These are phyloP conservation scores for Penicillium odoratum DNA, from an alignment of 495 filamentous ascomycete species.

Conservation along the genomic window DNA sequence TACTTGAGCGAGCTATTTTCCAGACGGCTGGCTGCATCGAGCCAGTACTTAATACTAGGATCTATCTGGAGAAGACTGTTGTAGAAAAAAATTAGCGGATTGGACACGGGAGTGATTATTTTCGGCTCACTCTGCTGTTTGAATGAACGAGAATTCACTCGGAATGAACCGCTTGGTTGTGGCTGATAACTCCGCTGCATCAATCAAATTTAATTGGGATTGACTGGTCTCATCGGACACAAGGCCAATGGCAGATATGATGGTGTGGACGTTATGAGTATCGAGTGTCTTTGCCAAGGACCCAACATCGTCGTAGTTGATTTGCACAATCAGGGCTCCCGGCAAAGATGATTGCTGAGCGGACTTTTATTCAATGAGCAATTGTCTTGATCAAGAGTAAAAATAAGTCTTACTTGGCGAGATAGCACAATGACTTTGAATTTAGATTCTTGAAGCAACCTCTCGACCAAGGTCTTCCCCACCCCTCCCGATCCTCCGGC, in stretches of 20 bases:
- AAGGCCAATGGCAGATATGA: slow-evolving; percentile 52
- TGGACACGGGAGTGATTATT: background rate
- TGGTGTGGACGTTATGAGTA: slow-evolving; percentile 47
- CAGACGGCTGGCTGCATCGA: slow-evolving; percentile 33
- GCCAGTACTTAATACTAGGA: slow-evolving; percentile 37
- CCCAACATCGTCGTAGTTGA: slow-evolving; percentile 45
- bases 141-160: slow-evolving; percentile 49
- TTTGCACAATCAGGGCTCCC: slow-evolving; percentile 22
- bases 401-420: slow-evolving; percentile 25
- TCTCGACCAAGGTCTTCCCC: slow-evolving; percentile 53
- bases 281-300: slow-evolving; percentile 42
- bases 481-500: slow-evolving; percentile 55
- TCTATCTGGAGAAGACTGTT: slow-evolving; percentile 34
- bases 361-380: background rate
- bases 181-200: slow-evolving; percentile 46
- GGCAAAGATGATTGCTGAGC: background rate
- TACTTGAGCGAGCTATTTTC: slow-evolving; percentile 39
- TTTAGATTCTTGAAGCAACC: slow-evolving; percentile 33
- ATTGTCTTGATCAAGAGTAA: background rate
- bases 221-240: slow-evolving; percentile 32
- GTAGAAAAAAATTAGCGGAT: background rate
- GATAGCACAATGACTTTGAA: slow-evolving; percentile 47
- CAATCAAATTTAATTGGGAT: slow-evolving; percentile 48
- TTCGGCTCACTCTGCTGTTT: slow-evolving; percentile 33
- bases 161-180: slow-evolving; percentile 49